Evolutionary conservation across 257 asterid species (phyloP), one percentile per base, ranked within the genome.

Genomic region (Lycium barbarum): DNA sequence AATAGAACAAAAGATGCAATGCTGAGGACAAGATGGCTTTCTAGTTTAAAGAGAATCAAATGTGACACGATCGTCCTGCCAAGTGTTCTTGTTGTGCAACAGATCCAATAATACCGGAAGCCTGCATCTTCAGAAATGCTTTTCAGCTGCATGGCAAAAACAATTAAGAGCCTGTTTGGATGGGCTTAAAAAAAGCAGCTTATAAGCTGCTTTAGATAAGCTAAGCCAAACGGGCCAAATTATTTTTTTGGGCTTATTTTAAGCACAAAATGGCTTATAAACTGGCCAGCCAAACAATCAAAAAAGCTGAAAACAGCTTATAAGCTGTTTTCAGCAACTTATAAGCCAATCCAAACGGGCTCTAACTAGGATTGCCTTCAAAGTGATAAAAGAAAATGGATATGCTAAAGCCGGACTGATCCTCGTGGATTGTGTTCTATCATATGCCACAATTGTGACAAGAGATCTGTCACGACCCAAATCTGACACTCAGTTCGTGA

Each of bases 81-180:
- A 67, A 67, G 51, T 2, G 12, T 38, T 67, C 76, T 67, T 67
- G 76, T 67, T 14, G 76, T 1, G 22, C n/a, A 38, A 67, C 49
- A 36, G 12, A 67, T 67, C 22, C n/a, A 66, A 26, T 67, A 36
- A 67, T 67, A 15, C 76, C 6, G 22, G 49, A 14, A 67, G 51
- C 76, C 22, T 36, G 45, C 76, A 36, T 67, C 76, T 18, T 67
- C 51, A 36, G 49, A 67, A 67, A 35, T 67, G 20, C 76, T 67
- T 67, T 67, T 67, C 13, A 67, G 76, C 76, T 36, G 76, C 76
- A 67, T 67, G 40, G 6, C 20, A 13, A 67, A 67, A 67, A 20
- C 49, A 67, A 67, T 8, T 67, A n/a, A n/a, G n/a, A n/a, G n/a
- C n/a, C n/a, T n/a, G n/a, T n/a, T n/a, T n/a, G n/a, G n/a, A n/a